phyloP scores from a whole-genome alignment of 306 rosid genomes.

The Pyrus bretschneideri region DNA sequence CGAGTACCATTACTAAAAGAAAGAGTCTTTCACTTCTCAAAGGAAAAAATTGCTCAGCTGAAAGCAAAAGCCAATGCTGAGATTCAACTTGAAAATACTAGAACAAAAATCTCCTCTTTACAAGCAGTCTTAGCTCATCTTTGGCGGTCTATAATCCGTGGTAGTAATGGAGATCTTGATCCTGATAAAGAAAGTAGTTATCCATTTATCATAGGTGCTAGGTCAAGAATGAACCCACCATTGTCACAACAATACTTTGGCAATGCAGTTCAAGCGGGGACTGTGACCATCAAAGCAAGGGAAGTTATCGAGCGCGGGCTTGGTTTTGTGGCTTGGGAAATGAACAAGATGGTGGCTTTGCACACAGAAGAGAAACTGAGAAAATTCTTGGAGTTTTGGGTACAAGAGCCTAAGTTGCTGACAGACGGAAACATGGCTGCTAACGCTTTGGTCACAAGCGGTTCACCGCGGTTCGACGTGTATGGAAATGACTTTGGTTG shows the following conservation, averaged over 20 bases:
- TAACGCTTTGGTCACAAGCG: constrained; percentile 10
- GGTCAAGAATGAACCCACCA: not conserved
- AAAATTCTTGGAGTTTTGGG: constrained; percentile 8
- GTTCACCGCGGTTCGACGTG: constrained; percentile 38
- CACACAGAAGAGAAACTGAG: constrained; percentile 11
- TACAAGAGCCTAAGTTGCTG: not conserved
- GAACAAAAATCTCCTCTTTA: not conserved
- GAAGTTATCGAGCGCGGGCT: not conserved
- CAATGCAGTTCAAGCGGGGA: constrained; percentile 3
- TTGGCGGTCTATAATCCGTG: not conserved
- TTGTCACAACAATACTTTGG: constrained; percentile 1
- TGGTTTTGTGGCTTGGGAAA: constrained; percentile 1
- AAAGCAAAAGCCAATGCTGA: constrained; percentile 14
- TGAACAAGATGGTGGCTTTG: constrained; percentile 13
- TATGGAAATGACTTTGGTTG: constrained; percentile 44
- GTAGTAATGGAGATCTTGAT: not conserved
- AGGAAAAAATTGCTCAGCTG: constrained; percentile 7
- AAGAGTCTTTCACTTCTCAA: not conserved
- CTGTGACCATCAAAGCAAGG: not conserved
- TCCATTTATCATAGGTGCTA: constrained; percentile 2
- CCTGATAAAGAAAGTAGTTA: not conserved
- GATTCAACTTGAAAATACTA: not conserved
- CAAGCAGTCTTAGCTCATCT: constrained; percentile 14
- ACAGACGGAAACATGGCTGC: not conserved
- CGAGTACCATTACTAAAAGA: not conserved